A percentile compares a stretch with the other conserved stretches of the same genome.
These are phyloP conservation scores for Tulasnella sp. DNA, from an alignment of 768 basidiomycete species.

Conservation along the genomic window DNA sequence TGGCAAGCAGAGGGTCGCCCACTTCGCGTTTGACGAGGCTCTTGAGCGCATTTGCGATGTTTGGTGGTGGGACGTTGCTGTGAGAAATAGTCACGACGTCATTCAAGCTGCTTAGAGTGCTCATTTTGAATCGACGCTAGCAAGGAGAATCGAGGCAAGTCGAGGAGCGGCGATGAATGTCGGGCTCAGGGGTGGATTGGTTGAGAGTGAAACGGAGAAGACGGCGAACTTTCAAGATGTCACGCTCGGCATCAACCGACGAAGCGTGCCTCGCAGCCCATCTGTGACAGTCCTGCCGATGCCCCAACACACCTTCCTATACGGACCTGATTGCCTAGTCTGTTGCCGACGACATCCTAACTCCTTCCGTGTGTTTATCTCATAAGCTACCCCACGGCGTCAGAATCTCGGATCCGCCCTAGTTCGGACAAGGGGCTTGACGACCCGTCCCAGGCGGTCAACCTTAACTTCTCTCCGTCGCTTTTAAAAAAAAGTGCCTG, in stretches of 20 bases:
- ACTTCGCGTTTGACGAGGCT: slow-evolving; percentile 41
- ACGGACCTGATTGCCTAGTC: not conserved
- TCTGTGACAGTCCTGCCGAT: not conserved
- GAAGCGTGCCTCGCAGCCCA: not conserved
- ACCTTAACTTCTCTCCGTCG: not conserved
- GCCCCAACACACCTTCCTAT: not conserved
- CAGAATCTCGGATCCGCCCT: not conserved
- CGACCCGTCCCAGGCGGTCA: not conserved
- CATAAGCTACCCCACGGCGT: not conserved
- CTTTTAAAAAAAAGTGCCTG: not conserved
- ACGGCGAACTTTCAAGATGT: not conserved
- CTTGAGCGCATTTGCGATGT: slow-evolving; percentile 20
- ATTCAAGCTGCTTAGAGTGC: slow-evolving; percentile 1
- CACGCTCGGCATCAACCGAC: not conserved
- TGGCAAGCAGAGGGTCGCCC: slow-evolving; percentile 49
- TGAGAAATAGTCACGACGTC: slow-evolving; percentile 8
- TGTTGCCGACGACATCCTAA: not conserved
- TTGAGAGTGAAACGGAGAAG: not conserved
- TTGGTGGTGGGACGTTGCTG: not conserved
- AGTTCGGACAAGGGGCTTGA: not conserved
- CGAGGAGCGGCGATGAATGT: not conserved
- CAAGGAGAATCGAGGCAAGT: not conserved
- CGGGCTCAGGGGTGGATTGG: not conserved
- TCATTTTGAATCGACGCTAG: not conserved
- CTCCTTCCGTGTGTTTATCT: not conserved